Evolutionary conservation across 331 rosid genomes (phyloP).

Genomic region (Rhamnella rubrinervis): DNA sequence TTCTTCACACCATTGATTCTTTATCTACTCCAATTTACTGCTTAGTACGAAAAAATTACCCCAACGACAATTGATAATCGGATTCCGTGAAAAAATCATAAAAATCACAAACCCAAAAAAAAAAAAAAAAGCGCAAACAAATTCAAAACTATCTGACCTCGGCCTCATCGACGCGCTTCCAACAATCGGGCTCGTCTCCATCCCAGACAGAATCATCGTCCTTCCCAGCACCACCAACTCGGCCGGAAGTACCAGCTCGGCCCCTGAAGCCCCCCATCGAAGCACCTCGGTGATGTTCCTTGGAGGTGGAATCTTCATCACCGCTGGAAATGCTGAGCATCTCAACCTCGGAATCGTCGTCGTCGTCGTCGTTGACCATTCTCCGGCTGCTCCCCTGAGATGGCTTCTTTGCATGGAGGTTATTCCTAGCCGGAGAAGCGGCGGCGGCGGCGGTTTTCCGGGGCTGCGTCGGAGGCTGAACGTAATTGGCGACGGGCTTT

Average conservation of each 20-base stretch:
- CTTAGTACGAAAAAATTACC: background rate
- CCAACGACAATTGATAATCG: background rate
- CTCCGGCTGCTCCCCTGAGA: conserved; percentile 8
- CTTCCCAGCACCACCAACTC: conserved; percentile 23
- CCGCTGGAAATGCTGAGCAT: conserved; percentile 99
- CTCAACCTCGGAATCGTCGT: conserved; percentile 93
- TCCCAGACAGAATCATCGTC: conserved; percentile 82
- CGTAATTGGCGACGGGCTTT: conserved; percentile 85
- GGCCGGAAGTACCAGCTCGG: conserved; percentile 33
- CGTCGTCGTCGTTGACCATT: conserved; percentile 65
- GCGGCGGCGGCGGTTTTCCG: conserved; percentile 27
- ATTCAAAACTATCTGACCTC: conserved; percentile 51
- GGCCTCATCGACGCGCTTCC: conserved; percentile 90
- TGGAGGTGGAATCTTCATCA: conserved; percentile 63
- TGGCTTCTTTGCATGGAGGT: no score
- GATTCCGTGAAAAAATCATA: background rate
- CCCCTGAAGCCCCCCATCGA: conserved; percentile 27
- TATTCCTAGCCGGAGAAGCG: background rate
- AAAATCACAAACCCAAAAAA: background rate
- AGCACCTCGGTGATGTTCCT: conserved; percentile 39
- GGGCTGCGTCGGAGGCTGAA: conserved; percentile 60
- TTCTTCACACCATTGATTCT: background rate
- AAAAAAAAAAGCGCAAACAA: background rate
- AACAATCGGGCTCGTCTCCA: conserved; percentile 80
- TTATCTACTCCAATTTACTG: background rate